These are phyloP conservation scores for Populus simonii DNA, from an alignment of 345 rosid genomes.

Conservation along the genomic window DNA sequence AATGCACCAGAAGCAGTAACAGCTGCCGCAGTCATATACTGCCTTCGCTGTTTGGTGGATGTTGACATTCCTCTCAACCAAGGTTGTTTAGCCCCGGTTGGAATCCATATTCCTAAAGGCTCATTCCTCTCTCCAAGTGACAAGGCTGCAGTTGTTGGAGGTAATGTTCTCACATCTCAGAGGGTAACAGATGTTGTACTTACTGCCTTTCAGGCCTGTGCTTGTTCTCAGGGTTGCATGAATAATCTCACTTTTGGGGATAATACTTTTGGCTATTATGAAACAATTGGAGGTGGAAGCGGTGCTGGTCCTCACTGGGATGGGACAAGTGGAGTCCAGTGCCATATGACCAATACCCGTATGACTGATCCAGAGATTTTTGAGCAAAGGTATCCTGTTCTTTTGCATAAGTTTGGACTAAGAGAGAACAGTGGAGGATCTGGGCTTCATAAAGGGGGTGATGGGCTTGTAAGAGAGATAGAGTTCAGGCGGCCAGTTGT, in stretches of 20 bases:
- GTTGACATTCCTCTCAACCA: constrained; percentile 95
- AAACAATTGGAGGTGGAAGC: constrained; percentile 92
- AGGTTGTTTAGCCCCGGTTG: constrained; percentile 91
- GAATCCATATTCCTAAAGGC: constrained; percentile 66
- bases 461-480: constrained; percentile 86
- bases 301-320: constrained; percentile 92
- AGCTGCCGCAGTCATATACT: constrained; percentile 90
- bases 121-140: constrained; percentile 93
- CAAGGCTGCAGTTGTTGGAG: constrained; percentile 95
- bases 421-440: constrained; percentile 84
- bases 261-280: constrained; percentile 80
- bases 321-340: constrained; percentile 92
- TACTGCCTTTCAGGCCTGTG: constrained; percentile 89
- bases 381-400: constrained; percentile 90
- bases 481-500: constrained; percentile 75
- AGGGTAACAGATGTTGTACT: constrained; percentile 85
- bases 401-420: constrained; percentile 72
- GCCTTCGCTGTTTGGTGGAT: constrained; percentile 80
- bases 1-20: constrained; percentile 98
- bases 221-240: constrained; percentile 98
- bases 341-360: constrained; percentile 97
- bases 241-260: constrained; percentile 97
- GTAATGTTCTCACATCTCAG: constrained; percentile 91
- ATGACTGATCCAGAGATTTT: constrained; percentile 99
- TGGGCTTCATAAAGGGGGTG: constrained; percentile 74